Evolutionary conservation across 805 yeast genomes (phyloP), one percentile per base, ranked within the genome.

Genomic region (Starmera pachycereana): DNA sequence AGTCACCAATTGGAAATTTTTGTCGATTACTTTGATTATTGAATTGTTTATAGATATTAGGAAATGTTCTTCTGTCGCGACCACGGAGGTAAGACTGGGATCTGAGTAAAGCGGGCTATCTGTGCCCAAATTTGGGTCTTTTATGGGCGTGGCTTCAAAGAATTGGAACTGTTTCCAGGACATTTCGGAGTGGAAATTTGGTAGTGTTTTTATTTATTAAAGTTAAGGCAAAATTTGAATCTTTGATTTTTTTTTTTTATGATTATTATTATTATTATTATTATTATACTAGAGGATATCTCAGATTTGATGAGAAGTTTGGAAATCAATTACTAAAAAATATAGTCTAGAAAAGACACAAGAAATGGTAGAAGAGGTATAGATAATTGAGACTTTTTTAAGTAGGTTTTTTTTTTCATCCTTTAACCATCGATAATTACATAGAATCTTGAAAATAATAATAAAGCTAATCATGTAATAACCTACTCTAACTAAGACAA

Each of bases 81-180:
- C 68, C 5, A 82, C 71, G 1, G 87, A 76, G 5, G 83, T 68
- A 32, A 88, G 57, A 11, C 77, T 65, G 1, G 89, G 78, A 53
- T 88, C 96, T 2, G 96, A 85, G 58, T 81, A 89, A 22, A 89
- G 64, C 0, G 84, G 81, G 6, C 69, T 64, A 4, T 66, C 68
- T 0, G 81, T 66, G 7, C 80, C 79, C 41, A 73, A 69, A 43
- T 73, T 65, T 6, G 97, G 97, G 54, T 92, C 98, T 44, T 78
- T 64, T 14, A 92, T 81, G 6, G 96, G 96, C 0, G 78, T 70
- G 31, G 75, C 70, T 39, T 87, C 96, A 57, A 83, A 88, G 59
- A 90, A 83, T 44, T 85, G 86, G 60, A 90, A 84, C 53, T 84
- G 95, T 44, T 90, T 68, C 89, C 89, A 83, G 8, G 65, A 53